A percentile compares a stretch with the other conserved stretches of the same genome.
Evolutionary conservation across 169 alveolate genomes (phyloP).

Genomic region (Cyclospora cayetanensis): DNA sequence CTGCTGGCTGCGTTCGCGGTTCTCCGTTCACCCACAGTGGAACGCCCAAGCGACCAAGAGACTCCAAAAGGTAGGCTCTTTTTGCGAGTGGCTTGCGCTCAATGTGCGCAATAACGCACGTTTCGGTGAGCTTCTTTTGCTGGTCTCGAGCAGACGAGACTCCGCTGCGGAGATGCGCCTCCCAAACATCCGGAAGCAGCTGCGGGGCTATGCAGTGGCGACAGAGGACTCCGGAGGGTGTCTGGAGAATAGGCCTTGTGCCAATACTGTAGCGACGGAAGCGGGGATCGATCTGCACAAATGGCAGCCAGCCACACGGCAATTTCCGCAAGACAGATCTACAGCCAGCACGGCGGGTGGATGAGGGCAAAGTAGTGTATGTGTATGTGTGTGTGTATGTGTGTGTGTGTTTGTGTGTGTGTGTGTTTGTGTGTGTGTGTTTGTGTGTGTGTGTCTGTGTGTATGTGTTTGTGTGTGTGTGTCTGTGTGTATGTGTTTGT

Average conservation of each 20-base stretch:
- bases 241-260: slow-evolving; percentile 59
- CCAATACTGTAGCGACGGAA: slow-evolving; percentile 66
- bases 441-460: no score
- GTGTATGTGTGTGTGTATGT: no score
- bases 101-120: slow-evolving; percentile 54
- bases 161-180: slow-evolving; percentile 55
- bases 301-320: neutral
- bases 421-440: no score
- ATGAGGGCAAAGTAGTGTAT: no score
- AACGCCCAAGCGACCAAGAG: slow-evolving; percentile 57
- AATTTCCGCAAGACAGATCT: neutral
- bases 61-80: slow-evolving; percentile 9
- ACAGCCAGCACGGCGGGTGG: no score
- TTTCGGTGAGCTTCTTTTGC: slow-evolving; percentile 67
- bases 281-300: slow-evolving; percentile 70
- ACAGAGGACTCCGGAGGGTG: slow-evolving; percentile 62
- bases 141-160: slow-evolving; percentile 52
- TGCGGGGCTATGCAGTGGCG: slow-evolving; percentile 69
- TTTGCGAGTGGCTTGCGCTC: slow-evolving; percentile 49
- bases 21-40: slow-evolving; percentile 61
- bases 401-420: no score
- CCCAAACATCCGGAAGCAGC: slow-evolving; percentile 66
- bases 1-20: slow-evolving; percentile 35
- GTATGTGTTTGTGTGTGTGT: no score
- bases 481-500: no score